Percentiles rank a stretch among this genome's conserved stretches.
These are phyloP conservation scores for Colletotrichum lupini DNA, from an alignment of 2,329 filamentous ascomycete genomes.

Conservation along the genomic window DNA sequence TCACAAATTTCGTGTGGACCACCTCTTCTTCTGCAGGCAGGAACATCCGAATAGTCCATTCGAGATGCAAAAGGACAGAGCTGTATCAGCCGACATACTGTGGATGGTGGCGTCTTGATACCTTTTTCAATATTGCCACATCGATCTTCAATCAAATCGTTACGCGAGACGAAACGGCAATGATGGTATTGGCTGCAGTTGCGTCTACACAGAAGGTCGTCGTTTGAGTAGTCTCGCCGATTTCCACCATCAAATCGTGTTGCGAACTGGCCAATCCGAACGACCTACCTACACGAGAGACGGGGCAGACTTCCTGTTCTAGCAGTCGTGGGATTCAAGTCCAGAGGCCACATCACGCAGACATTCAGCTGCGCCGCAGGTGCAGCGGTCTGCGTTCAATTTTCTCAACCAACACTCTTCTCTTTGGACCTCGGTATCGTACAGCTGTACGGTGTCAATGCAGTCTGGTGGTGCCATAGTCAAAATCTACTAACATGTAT, in stretches of 20 bases:
- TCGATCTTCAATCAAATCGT: not conserved
- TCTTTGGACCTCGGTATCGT: not conserved
- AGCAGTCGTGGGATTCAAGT: not conserved
- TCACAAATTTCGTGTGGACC: not conserved
- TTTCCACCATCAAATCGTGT: not conserved
- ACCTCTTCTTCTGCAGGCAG: not conserved
- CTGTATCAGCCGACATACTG: not conserved
- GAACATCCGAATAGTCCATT: not conserved
- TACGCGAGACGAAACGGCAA: not conserved
- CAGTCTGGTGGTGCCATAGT: not conserved
- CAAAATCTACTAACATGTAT: not conserved
- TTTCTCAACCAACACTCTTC: not conserved
- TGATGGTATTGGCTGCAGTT: not conserved
- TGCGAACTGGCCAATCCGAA: not conserved
- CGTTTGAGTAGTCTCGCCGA: not conserved
- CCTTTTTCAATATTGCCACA: not conserved
- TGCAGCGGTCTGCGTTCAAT: not conserved
- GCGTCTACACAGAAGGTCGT: not conserved
- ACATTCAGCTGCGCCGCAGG: not conserved
- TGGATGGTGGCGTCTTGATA: not conserved
- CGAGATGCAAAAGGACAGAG: not conserved
- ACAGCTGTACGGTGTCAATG: not conserved
- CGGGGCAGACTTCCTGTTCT: constrained; percentile 20
- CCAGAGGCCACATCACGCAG: not conserved
- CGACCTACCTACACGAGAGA: not conserved